Evolutionary conservation across 169 alveolate species (phyloP), one percentile per base, ranked within the genome.

Genomic region (Plasmodium relictum): DNA sequence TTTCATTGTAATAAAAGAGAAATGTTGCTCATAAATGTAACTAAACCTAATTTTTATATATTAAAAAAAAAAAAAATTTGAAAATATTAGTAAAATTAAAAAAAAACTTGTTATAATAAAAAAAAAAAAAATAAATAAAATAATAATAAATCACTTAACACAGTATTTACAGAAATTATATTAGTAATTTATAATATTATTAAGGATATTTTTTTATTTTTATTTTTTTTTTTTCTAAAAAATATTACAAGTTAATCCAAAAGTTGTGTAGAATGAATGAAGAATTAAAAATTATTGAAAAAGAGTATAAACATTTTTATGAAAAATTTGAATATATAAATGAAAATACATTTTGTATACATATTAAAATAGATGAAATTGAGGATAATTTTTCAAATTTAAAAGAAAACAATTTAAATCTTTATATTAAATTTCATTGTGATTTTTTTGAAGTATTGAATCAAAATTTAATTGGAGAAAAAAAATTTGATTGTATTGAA

Each of bases 401-500:
- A 31, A 69, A 24, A 14, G 54, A 65, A 26, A 59, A 48, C 45
- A 63, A 62, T 18, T 22, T 76, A 76, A 45, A 12, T 22, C 74
- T 76, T 48, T 31, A 54, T 41, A 76, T 76, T 37, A 65, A 61
- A 31, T 12, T 62, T 44, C 70, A 76, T 45, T n/a, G 48, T 14
- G 31, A 45, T 54, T 69, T 26, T 76, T 76, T 76, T 42, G 88
- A 76, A 39, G 74, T 76, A 31, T 12, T 63, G 22, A 76, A 62
- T 20, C 18, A 52, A 18, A 39, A 8, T 45, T 45, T 42, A 20
- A 26, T 12, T 18, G 41, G 22, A 37, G 26, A 58, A 8, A 42
- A 37, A n/a, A 74, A 63, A 61, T 6, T 76, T 76, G 88, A 76
- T 9, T 62, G 18, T n/a, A 63, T 76, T 76, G 88, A 76, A 63